Conservation (phyloP, 495 filamentous ascomycete species). For the Aspergillus campestris region DNA sequence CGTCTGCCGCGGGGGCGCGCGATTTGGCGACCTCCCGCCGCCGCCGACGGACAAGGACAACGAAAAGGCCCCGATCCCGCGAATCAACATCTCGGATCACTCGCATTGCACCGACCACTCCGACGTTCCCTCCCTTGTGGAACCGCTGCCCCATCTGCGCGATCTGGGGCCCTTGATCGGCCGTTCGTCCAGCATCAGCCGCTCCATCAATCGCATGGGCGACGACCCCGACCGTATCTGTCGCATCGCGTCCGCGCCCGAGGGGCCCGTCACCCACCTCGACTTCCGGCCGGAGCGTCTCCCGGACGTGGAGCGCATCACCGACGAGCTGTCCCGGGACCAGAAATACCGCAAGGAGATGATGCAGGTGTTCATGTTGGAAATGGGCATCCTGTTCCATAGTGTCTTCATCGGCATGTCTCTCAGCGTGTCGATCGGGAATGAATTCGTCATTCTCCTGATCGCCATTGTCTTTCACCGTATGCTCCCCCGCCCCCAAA, state of each 20-base stretch:
- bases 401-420: slow-evolving; percentile 79
- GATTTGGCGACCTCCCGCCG: background rate
- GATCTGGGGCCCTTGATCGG: slow-evolving; percentile 24
- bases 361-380: slow-evolving; percentile 63
- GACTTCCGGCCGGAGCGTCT: slow-evolving; percentile 9
- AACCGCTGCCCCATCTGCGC: slow-evolving; percentile 17
- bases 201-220: slow-evolving; percentile 22
- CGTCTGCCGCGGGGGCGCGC: slow-evolving; percentile 16
- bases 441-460: slow-evolving; percentile 62
- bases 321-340: slow-evolving; percentile 8
- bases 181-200: slow-evolving; percentile 22
- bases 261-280: slow-evolving; percentile 4
- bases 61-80: background rate
- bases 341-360: slow-evolving; percentile 25
- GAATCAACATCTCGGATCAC: background rate
- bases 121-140: background rate
- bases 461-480: slow-evolving; percentile 71
- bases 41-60: background rate
- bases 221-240: slow-evolving; percentile 18
- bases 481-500: slow-evolving; percentile 3
- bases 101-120: background rate
- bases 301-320: slow-evolving; percentile 14
- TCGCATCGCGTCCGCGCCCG: slow-evolving; percentile 19
- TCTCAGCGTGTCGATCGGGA: slow-evolving; percentile 59
- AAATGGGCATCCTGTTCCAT: slow-evolving; percentile 76